Conservation (phyloP, 2,329 filamentous ascomycete species). For the Penicillium vulpinum region DNA sequence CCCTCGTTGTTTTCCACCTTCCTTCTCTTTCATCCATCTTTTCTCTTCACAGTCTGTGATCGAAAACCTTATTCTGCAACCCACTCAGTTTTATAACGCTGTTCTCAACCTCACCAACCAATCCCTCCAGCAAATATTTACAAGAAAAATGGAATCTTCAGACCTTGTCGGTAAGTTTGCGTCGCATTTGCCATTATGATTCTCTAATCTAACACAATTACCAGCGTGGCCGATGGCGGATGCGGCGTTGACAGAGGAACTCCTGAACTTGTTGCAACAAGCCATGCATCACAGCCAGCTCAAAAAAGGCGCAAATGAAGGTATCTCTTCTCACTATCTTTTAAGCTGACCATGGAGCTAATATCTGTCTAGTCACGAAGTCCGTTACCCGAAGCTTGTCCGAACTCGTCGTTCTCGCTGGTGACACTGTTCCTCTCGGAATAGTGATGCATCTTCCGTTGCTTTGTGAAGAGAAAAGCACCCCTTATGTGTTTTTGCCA, state of each 20-base stretch:
- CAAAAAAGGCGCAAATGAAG: background rate
- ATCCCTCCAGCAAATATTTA: background rate
- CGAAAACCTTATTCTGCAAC: background rate
- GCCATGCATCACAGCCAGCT: background rate
- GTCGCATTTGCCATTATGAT: background rate
- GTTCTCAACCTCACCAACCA: background rate
- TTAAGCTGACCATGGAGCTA: background rate
- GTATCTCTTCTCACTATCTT: background rate
- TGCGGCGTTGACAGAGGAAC: background rate
- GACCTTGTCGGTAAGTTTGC: background rate
- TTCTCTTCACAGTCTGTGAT: background rate
- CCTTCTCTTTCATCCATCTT: background rate
- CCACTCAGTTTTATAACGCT: background rate
- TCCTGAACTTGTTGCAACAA: background rate
- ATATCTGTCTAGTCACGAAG: background rate
- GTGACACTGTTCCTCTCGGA: background rate
- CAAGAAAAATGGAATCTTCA: background rate
- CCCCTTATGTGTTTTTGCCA: background rate
- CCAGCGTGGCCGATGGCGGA: slow-evolving; percentile 1
- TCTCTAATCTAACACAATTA: background rate
- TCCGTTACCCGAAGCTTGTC: background rate
- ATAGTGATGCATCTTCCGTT: background rate
- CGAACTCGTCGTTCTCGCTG: background rate
- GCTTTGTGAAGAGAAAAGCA: background rate
- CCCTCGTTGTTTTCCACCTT: background rate